Evolutionary conservation across 129 eudicot genomes (phyloP).

Genomic region (Chrysanthemum lavandulifolium): DNA sequence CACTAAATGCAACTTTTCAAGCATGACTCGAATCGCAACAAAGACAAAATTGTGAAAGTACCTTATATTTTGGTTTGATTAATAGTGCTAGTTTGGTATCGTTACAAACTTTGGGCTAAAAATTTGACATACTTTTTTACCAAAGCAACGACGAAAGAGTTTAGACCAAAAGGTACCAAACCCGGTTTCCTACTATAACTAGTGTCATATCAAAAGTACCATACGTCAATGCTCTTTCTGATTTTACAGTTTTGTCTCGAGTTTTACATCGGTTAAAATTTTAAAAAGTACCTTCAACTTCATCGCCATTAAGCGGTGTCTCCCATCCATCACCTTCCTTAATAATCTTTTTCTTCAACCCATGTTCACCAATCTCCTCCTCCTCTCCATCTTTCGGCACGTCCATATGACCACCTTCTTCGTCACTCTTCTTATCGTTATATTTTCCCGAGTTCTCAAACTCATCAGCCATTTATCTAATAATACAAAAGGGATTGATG

Average conservation of each 20-base stretch:
- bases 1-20: too few relatives aligned
- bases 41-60: neutral
- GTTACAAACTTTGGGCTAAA: too few relatives aligned
- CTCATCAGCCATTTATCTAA: constrained; percentile 27
- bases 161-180: too few relatives aligned
- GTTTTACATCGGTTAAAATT: too few relatives aligned
- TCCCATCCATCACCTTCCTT: constrained; percentile 42
- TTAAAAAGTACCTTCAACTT: constrained; percentile 31
- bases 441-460: constrained; percentile 23
- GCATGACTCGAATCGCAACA: neutral
- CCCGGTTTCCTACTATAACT: neutral
- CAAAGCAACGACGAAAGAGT: too few relatives aligned
- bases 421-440: constrained; percentile 6
- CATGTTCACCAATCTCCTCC: constrained; percentile 32
- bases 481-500: constrained; percentile 26
- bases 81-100: too few relatives aligned
- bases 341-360: constrained; percentile 33
- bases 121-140: too few relatives aligned
- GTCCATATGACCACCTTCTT: constrained; percentile 13
- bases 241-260: too few relatives aligned
- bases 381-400: constrained; percentile 11
- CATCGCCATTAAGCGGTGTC: constrained; percentile 32
- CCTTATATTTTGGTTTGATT: neutral
- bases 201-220: neutral
- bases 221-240: too few relatives aligned